Evolutionary conservation across 768 basidiomycete genomes (phyloP), one percentile per base, ranked within the genome.

Genomic region (Xerocomellus amylosporus): DNA sequence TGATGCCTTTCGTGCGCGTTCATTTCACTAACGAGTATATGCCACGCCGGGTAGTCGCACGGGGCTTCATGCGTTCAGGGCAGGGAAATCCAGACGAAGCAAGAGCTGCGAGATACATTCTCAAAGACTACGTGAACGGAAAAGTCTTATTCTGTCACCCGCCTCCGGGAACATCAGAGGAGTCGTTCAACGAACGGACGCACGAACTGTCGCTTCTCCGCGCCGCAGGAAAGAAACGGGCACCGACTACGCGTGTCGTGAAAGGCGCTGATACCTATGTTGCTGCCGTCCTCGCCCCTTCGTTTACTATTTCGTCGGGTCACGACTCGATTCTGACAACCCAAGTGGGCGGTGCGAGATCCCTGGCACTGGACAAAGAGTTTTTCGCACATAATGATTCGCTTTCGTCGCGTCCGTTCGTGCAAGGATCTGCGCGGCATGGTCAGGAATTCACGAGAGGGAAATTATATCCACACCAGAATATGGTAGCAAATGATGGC

Each of bases 41-140:
- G 46, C 58, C 28, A 22, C n/a, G 37, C 26, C 37, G 57, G 20
- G 3, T 58, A 99, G 97, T 98, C 64, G 96, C 85, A 28, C 79
- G 96, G 61, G 97, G 97, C 33, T 97, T 89, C 71, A 90, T 86
- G 65, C 85, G 96, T 37, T 85, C 94, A 1, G 93, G 96, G 1
- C 93, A 95, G 74, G 97, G 97, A 40, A 97, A 95, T 72, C 95
- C 96, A 10, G 97, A 99, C 66, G 94, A 98, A 67, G 93, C 97
- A 30, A 87, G 93, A 48, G 84, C 97, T 0, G 92, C 96, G 15
- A 85, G 97, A 54, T 88, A 88, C 66, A 78, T 99, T 52, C 79
- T 99, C 46, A 99, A 99, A 71, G 97, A 99, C 73, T 99, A 95
- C 65, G 94, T 98, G 56, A 94, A 89, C 62, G 97, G 90, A 24